Conservation (phyloP, 176 grass and related monocot genomes). For the Miscanthus lutarioriparius region DNA sequence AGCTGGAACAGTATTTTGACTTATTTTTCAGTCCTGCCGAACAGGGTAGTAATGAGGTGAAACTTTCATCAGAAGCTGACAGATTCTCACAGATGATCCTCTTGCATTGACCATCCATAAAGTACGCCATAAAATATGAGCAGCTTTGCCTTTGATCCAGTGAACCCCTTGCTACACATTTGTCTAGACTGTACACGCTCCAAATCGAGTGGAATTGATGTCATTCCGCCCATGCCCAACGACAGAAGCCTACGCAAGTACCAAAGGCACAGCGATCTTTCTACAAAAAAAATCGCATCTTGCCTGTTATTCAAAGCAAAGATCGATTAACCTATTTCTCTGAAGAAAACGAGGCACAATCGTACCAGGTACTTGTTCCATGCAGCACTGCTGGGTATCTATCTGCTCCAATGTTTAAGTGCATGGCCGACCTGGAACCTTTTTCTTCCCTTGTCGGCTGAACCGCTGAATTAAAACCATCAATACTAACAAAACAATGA, state of each 20-base stretch:
- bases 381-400: slow-evolving; percentile 2
- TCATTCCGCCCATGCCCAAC: slow-evolving; percentile 30
- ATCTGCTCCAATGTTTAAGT: slow-evolving; percentile 21
- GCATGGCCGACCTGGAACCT: background rate
- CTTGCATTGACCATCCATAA: slow-evolving; percentile 13
- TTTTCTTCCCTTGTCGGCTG: background rate
- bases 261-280: background rate
- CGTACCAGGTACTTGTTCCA: slow-evolving; percentile 41
- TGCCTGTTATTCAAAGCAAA: slow-evolving; percentile 35
- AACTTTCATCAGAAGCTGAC: slow-evolving; percentile 16
- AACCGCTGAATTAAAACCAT: background rate
- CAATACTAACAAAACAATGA: slow-evolving; percentile 1
- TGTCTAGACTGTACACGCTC: slow-evolving; percentile 17
- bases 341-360: slow-evolving; percentile 19
- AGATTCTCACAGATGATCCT: background rate
- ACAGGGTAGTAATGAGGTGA: slow-evolving; percentile 14
- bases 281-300: slow-evolving; percentile 28
- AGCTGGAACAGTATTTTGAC: too few relatives aligned
- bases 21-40: too few relatives aligned
- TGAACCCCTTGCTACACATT: slow-evolving; percentile 33
- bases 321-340: slow-evolving; percentile 29
- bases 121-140: slow-evolving; percentile 29
- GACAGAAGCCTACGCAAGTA: slow-evolving; percentile 22
- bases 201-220: slow-evolving; percentile 34
- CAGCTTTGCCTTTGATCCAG: slow-evolving; percentile 30